Evolutionary conservation across 2,329 filamentous ascomycete genomes (phyloP), one percentile per base, ranked within the genome.

Genomic region (Sclerotinia spermophila): DNA sequence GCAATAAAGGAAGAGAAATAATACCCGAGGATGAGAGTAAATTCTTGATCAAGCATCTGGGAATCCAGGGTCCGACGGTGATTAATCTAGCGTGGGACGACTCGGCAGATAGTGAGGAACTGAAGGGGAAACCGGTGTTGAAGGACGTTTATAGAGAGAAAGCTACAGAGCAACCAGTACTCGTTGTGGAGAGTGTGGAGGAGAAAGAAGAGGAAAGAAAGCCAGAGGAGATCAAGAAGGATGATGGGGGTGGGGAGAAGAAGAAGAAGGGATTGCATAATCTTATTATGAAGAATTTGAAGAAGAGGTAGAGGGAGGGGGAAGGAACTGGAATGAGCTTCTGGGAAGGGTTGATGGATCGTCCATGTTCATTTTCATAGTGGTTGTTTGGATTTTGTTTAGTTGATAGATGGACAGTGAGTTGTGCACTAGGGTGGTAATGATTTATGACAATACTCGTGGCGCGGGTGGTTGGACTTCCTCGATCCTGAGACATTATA

Each of bases 21-120:
- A 77, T 82, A 27, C 80, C 84, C 1, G 81, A 81, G 19, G 82
- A 82, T 60, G 80, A 81, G 11, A 79, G 81, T 48, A 85, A 85
- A 78, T 86, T 79, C 59, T 82, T 97, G n/a, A 92, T 97, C 71
- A 84, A 86, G 67, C 88, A 90, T 70, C 86, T 97, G 75, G 88
- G 89, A 21, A 86, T 97, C 73, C 86, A 85, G 4, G 89, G 89
- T 10, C 86, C 88, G 45, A 89, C 94, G 44, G 83, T 97, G 13
- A 83, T 97, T 58, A 95, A 90, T 72, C 86, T 97, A 72, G 81
- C 89, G 1, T 97, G 93, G 92, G 87, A 89, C 30, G 86, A 90
- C 61, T 83, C 80, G 51, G 91, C 89, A 1, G 38, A 40, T 40
- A 83, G 86, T n/a, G 77, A 82, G 1, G 82, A 84, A 17, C 86